These are phyloP conservation scores for Fusarium fracticaudum DNA, from an alignment of 2,329 filamentous ascomycete genomes.

Conservation along the genomic window DNA sequence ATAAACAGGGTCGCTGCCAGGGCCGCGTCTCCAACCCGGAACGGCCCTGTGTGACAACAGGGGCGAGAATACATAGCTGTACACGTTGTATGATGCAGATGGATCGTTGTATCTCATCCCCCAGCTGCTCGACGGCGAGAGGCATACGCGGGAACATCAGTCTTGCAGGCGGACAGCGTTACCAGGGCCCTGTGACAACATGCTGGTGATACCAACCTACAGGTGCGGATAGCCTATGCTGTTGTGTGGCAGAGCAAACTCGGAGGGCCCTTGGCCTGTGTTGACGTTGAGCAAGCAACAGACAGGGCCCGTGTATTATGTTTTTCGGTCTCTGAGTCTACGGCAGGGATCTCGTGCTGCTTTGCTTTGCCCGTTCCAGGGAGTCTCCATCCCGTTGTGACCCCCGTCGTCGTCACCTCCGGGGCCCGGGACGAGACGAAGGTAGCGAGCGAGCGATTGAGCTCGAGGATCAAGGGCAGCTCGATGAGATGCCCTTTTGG, in stretches of 20 bases:
- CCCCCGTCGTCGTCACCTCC: constrained; percentile 36
- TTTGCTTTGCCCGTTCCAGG: constrained; percentile 33
- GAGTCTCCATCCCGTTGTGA: constrained; percentile 34
- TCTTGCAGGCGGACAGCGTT: constrained; percentile 3
- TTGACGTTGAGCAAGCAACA: constrained; percentile 42
- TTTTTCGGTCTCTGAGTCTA: constrained; percentile 29
- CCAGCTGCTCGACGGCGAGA: constrained; percentile 36
- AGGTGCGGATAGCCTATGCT: constrained; percentile 26
- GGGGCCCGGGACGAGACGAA: constrained; percentile 24
- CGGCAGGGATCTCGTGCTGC: constrained; percentile 34
- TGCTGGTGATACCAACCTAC: constrained; percentile 29
- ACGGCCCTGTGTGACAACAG: constrained; percentile 27
- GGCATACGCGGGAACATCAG: constrained; percentile 25
- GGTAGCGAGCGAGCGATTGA: constrained; percentile 3
- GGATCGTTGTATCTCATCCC: constrained; percentile 23
- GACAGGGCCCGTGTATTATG: constrained; percentile 39
- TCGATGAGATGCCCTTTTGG: not conserved
- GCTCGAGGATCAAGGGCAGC: constrained; percentile 3
- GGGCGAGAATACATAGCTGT: constrained; percentile 19
- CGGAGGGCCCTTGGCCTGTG: constrained; percentile 9
- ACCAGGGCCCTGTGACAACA: constrained; percentile 23
- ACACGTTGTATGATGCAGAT: constrained; percentile 31
- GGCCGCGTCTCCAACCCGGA: constrained; percentile 28
- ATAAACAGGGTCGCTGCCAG: constrained; percentile 32
- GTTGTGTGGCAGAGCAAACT: constrained; percentile 34